Evolutionary conservation across 192 early-diverging fungal genomes (phyloP), one percentile per base, ranked within the genome.

Genomic region (Coemansia sp.): DNA sequence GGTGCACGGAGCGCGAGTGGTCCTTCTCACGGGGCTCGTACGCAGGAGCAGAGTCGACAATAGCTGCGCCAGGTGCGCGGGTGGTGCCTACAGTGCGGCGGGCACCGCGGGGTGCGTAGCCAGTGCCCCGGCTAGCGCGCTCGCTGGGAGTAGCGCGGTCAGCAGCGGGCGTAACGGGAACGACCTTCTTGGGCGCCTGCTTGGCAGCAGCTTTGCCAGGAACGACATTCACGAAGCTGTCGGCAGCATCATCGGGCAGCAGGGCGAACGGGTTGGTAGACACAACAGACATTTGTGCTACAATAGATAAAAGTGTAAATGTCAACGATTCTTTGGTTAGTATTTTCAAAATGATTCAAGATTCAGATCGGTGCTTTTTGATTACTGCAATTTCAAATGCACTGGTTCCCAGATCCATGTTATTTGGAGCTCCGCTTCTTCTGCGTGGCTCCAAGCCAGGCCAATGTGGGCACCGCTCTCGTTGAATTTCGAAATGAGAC

Each of bases 181-280:
- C 55, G 55, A 71, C 67, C 50, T 69, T 69, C 73, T 85, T 71
- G 64, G 70, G 66, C 7, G 71, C 71, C 64, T 80, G 75, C 70
- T 79, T 77, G 64, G 29, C 55, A 55, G 51, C 51, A 32, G 55
- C 31, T 31, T 57, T 57, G 59, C 67, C 63, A 31, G 75, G 64
- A 27, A 71, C 74, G 73, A 68, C 65, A 27, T 70, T 76, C 59
- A 83, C 77, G 38, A 75, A 69, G 61, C 77, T 80, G 73, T 82
- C 84, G 61, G 64, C 76, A 21, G 79, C 87, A 68, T 87, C 85
- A 68, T 90, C 87, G 75, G 83, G 78, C 74, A 91, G 81, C 79
- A 91, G 85, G 51, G 87, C 86, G 69, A 90, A 94, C 69, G 80
- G 83, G 82, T 90, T 90, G 67, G 86, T 77, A 66, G 90, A 89